These are phyloP conservation scores for Fomitopsis betulina DNA, from an alignment of 1,284 basidiomycete genomes.

Conservation along the genomic window DNA sequence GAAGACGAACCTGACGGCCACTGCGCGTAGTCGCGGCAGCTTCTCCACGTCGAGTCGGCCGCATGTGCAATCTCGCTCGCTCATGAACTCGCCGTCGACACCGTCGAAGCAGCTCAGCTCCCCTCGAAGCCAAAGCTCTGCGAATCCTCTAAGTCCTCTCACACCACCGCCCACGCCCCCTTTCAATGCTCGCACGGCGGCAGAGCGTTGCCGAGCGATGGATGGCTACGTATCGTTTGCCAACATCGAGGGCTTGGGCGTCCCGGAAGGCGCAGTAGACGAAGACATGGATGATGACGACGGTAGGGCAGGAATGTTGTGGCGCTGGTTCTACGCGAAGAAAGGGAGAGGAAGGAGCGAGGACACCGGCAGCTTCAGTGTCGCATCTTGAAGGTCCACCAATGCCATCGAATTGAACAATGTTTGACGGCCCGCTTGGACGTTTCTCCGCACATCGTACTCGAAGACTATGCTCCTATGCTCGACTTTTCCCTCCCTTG, in stretches of 20 bases:
- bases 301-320: slow-evolving; percentile 17
- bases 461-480: neutral
- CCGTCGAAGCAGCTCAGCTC: slow-evolving; percentile 12
- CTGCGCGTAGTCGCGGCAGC: slow-evolving; percentile 8
- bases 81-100: slow-evolving; percentile 16
- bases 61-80: slow-evolving; percentile 7
- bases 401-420: neutral
- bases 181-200: slow-evolving; percentile 62
- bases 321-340: slow-evolving; percentile 18
- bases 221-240: slow-evolving; percentile 68
- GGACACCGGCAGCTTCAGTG: slow-evolving; percentile 12
- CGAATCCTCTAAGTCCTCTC: slow-evolving; percentile 15
- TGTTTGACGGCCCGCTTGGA: slow-evolving; percentile 1
- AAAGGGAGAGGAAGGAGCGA: slow-evolving; percentile 15
- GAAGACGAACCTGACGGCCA: slow-evolving; percentile 5
- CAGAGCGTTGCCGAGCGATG: slow-evolving; percentile 48
- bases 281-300: slow-evolving; percentile 26
- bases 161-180: slow-evolving; percentile 30
- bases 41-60: slow-evolving; percentile 13
- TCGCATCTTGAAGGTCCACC: slow-evolving; percentile 9
- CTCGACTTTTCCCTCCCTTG: neutral
- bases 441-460: neutral
- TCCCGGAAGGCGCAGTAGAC: slow-evolving; percentile 42
- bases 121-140: slow-evolving; percentile 8
- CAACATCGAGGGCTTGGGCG: slow-evolving; percentile 64